Conservation (phyloP, 2,329 filamentous ascomycete species). For the Rhexocercosporidium sp. region DNA sequence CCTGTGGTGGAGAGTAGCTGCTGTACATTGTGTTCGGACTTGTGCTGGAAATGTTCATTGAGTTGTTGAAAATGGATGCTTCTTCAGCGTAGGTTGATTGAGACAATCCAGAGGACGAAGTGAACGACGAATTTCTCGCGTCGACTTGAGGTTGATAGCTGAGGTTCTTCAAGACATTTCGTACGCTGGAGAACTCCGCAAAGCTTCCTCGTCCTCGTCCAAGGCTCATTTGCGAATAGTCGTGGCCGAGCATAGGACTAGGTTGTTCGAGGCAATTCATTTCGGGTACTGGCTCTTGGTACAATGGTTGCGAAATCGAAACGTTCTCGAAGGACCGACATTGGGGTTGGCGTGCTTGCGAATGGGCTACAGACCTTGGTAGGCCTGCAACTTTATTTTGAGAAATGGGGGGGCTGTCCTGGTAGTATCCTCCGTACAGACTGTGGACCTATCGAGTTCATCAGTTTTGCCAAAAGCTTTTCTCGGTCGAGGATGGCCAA, state of each 20-base stretch:
- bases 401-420: slow-evolving; percentile 20
- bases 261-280: slow-evolving; percentile 26
- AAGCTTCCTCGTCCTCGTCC: slow-evolving; percentile 31
- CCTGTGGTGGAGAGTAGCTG: slow-evolving; percentile 23
- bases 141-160: slow-evolving; percentile 20
- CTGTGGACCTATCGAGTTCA: slow-evolving; percentile 27
- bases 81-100: slow-evolving; percentile 21
- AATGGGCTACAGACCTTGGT: slow-evolving; percentile 22
- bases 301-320: slow-evolving; percentile 19
- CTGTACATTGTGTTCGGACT: slow-evolving; percentile 26
- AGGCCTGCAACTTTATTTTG: slow-evolving; percentile 12
- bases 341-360: slow-evolving; percentile 24
- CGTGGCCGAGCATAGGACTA: slow-evolving; percentile 32
- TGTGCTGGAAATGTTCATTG: slow-evolving; percentile 20
- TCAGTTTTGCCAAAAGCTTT: slow-evolving; percentile 23
- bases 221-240: slow-evolving; percentile 31
- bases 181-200: slow-evolving; percentile 29
- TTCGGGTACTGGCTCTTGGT: slow-evolving; percentile 21
- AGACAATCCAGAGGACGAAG: slow-evolving; percentile 13
- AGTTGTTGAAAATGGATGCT: slow-evolving; percentile 10
- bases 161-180: slow-evolving; percentile 25
- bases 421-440: slow-evolving; percentile 31
- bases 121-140: slow-evolving; percentile 4
- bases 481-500: slow-evolving; percentile 2
- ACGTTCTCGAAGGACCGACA: slow-evolving; percentile 15